Base-by-base conservation (phyloP, 768 basidiomycete genomes). In the Asterophora parasitica region DNA sequence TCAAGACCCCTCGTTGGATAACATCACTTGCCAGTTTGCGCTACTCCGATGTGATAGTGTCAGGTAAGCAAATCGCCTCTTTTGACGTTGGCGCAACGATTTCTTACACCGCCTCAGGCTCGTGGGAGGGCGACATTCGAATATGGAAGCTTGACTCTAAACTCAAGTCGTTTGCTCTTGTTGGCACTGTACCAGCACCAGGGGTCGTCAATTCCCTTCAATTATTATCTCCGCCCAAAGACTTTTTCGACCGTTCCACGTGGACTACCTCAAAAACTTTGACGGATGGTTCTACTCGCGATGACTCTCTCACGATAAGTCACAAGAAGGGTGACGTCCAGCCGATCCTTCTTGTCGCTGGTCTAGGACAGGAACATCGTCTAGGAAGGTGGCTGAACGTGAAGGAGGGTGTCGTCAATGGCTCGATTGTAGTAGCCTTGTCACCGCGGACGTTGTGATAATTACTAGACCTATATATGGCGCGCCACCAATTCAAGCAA, bases 141-240 rank as follows among this genome's bases (percentile, higher is more conserved):
- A 71, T 99, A 63, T 99, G 96, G 95, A 85, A 89, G 60, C 72
- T 99, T 27, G 88, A 93, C 53, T 58, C 79, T 0, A 85, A 81
- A 53, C 66, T 94, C 11, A 86, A 81, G 58, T 85, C 84, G 0
- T 95, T 99, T 65, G 65, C 79, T 10, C 77, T 77, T 1, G 59
- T 83, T 10, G 83, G 82, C 11, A 78, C 74, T 4, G 65, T 94
- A 15, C 69, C 81, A 1, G 83, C 80, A 0, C 77, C 73, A 0
- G 96, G 96, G 0, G 80, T 95, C 48, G 73, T 97, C 61, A 99
- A 99, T 68, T 91, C 92, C 4, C 72, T 98, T 3, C 92, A 95
- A 62, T 66, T 99, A 43, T 55, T 92, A 15, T 63, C 80, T 0
- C 74, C 83, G 7, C 71, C 77, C 8, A 66, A 67, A 48, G 69